Conservation (phyloP, 164 flowering plant genomes). For the Vitis vinifera region DNA sequence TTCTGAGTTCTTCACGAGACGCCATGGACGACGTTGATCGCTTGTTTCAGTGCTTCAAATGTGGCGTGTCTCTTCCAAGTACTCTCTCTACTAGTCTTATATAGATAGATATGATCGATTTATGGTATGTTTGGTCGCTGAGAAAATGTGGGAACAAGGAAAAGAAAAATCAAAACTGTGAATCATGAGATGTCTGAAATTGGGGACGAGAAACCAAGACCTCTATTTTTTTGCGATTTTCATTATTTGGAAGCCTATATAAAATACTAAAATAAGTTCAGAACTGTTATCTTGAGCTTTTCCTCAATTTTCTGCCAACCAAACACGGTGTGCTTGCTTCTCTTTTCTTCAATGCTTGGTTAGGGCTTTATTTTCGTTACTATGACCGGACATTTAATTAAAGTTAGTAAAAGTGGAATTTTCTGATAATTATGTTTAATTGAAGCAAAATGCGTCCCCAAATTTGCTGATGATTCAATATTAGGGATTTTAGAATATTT, state of each 20-base stretch:
- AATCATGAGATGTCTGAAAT: not conserved
- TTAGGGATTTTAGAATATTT: too few relatives aligned
- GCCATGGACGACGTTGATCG: slow-evolving; percentile 90
- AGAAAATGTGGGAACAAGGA: not conserved
- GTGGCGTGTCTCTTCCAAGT: slow-evolving; percentile 82
- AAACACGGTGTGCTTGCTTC: not conserved
- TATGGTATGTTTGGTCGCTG: not conserved
- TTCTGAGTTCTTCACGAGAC: too few relatives aligned
- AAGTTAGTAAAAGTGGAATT: too few relatives aligned
- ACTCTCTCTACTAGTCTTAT: slow-evolving; percentile 1
- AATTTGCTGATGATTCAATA: too few relatives aligned
- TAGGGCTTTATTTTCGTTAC: too few relatives aligned
- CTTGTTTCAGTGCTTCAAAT: slow-evolving; percentile 84
- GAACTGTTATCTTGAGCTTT: not conserved
- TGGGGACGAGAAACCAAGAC: not conserved
- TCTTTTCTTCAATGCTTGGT: too few relatives aligned
- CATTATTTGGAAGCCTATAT: not conserved
- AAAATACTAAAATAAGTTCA: not conserved
- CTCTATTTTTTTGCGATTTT: not conserved
- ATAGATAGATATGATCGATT: too few relatives aligned
- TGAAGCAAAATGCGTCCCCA: too few relatives aligned
- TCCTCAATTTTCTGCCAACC: not conserved
- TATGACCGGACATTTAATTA: too few relatives aligned
- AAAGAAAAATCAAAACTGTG: not conserved
- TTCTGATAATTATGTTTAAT: too few relatives aligned